These are phyloP conservation scores for Aspergillus sp. DNA, from an alignment of 2,329 filamentous ascomycete species.

Conservation along the genomic window DNA sequence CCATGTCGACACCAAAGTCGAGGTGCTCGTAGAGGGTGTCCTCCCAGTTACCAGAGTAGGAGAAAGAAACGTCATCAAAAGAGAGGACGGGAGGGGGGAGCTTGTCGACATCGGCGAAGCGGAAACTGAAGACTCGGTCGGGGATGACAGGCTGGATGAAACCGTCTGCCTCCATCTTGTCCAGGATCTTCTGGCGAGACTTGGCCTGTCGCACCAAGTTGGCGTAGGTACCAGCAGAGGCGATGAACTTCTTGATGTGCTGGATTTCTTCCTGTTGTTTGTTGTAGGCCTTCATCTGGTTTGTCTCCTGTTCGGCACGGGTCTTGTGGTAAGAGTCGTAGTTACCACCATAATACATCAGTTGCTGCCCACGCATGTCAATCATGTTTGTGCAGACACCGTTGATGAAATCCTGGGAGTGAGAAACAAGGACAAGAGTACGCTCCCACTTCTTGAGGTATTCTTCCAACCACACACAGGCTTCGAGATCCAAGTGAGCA, in stretches of 20 bases:
- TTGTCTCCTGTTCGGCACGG: constrained; percentile 86
- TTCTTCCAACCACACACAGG: constrained; percentile 99
- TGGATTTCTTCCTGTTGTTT: constrained; percentile 99
- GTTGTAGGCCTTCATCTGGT: constrained; percentile 98
- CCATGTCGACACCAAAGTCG: constrained; percentile 99
- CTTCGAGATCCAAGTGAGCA: constrained; percentile 97
- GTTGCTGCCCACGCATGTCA: constrained; percentile 86
- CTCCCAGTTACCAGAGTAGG: constrained; percentile 83
- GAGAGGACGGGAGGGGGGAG: constrained; percentile 95
- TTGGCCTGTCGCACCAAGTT: constrained; percentile 99
- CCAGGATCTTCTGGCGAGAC: constrained; percentile 98
- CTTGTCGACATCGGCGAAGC: constrained; percentile 98
- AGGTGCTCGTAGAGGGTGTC: constrained; percentile 96
- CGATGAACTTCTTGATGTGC: constrained; percentile 99
- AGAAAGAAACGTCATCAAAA: constrained; percentile 97
- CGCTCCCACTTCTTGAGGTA: constrained; percentile 99
- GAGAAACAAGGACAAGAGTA: constrained; percentile 92
- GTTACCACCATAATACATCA: constrained; percentile 99
- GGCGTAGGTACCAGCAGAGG: constrained; percentile 98
- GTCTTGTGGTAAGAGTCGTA: constrained; percentile 99
- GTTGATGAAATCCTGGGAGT: constrained; percentile 99
- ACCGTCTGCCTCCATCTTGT: constrained; percentile 99
- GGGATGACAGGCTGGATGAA: constrained; percentile 88
- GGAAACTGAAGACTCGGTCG: constrained; percentile 93
- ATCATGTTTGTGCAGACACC: constrained; percentile 98